phyloP scores from a whole-genome alignment of 306 rosid species.

The Canavalia ensiformis region DNA sequence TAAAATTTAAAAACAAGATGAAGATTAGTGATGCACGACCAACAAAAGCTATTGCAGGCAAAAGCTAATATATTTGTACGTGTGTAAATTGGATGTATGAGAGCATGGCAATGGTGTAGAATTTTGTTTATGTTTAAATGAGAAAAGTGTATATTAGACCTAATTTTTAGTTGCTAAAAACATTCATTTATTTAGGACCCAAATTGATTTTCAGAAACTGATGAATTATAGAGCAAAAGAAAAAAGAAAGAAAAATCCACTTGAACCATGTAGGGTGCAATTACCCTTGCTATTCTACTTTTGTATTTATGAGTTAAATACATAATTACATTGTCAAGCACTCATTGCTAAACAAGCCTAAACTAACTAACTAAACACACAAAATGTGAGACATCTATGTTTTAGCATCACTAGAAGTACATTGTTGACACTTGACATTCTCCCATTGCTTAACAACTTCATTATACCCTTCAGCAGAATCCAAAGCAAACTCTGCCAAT shows the following conservation, averaged over 20 bases:
- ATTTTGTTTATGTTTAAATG: too few species aligned
- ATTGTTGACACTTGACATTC: slow-evolving; percentile 49
- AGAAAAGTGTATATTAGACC: too few species aligned
- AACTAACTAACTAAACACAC: slow-evolving; percentile 18
- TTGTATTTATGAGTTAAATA: slow-evolving; percentile 45
- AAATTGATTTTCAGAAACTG: background rate
- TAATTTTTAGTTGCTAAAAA: too few species aligned
- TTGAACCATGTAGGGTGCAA: slow-evolving; percentile 35
- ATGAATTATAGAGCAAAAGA: background rate
- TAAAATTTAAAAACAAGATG: too few species aligned
- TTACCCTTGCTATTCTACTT: slow-evolving; percentile 52
- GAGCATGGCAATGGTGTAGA: too few species aligned
- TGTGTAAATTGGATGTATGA: too few species aligned
- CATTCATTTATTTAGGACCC: background rate
- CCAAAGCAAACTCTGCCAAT: slow-evolving; percentile 65
- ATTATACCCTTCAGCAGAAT: slow-evolving; percentile 70
- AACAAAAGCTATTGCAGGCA: too few species aligned
- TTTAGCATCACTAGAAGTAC: slow-evolving; percentile 31
- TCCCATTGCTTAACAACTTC: slow-evolving; percentile 74
- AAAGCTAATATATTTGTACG: too few species aligned
- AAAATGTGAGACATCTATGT: slow-evolving; percentile 42
- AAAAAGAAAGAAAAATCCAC: background rate
- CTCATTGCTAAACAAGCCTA: slow-evolving; percentile 29
- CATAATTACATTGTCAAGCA: slow-evolving; percentile 55
- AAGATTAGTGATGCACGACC: too few species aligned